phyloP scores from a whole-genome alignment of 371 early-diverging fungal genomes.

The Mortierella sp. region DNA sequence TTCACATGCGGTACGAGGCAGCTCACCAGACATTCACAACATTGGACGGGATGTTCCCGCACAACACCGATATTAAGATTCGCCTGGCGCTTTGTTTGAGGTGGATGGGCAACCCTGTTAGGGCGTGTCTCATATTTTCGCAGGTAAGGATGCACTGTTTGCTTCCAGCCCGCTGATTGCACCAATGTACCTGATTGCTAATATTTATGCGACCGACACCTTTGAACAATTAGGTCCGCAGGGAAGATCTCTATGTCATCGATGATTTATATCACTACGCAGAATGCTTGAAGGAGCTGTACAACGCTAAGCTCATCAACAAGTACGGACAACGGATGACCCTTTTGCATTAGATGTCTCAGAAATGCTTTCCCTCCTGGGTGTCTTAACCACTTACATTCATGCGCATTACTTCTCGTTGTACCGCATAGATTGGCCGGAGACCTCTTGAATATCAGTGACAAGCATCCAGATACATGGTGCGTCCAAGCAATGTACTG shows the following conservation, averaged over 20 bases:
- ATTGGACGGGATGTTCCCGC: conserved; percentile 31
- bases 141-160: conserved; percentile 16
- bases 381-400: too few species aligned
- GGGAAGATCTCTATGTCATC: conserved; percentile 19
- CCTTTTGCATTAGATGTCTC: background rate
- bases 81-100: conserved; percentile 34
- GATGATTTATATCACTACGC: conserved; percentile 50
- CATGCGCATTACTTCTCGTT: background rate
- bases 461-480: conserved; percentile 44
- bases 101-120: conserved; percentile 31
- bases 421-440: conserved; percentile 23
- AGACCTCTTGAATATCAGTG: conserved; percentile 29
- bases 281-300: conserved; percentile 24
- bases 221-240: conserved; percentile 34
- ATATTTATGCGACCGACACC: background rate
- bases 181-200: background rate
- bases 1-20: conserved; percentile 31
- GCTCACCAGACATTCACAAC: conserved; percentile 26
- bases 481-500: conserved; percentile 40
- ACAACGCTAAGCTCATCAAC: conserved; percentile 16
- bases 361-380: background rate
- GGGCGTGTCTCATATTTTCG: conserved; percentile 21
- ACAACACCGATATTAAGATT: conserved; percentile 33
- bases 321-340: conserved; percentile 16
- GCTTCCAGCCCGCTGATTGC: too few species aligned